These are phyloP conservation scores for Angomonas deanei DNA, from an alignment of 208 protist species.

Conservation along the genomic window DNA sequence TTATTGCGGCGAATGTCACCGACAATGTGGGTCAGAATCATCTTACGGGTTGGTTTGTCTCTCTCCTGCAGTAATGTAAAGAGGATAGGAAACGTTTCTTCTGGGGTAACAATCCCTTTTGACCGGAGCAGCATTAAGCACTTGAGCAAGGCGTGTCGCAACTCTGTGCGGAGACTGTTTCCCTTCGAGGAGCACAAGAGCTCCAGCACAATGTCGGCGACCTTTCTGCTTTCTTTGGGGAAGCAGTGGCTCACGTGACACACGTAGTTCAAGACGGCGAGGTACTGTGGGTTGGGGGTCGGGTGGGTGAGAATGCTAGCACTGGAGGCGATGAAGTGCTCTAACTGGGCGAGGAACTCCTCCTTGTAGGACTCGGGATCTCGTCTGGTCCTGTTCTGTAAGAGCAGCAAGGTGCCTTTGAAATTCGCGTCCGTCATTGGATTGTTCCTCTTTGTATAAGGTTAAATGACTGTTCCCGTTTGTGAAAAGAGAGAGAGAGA, in stretches of 20 bases:
- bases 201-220: conserved; percentile 81
- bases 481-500: conserved; percentile 4
- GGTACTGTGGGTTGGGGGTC: conserved; percentile 80
- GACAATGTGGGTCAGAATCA: conserved; percentile 92
- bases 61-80: conserved; percentile 94
- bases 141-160: conserved; percentile 88
- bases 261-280: conserved; percentile 78
- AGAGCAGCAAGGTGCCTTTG: conserved; percentile 86
- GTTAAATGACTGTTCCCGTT: conserved; percentile 7
- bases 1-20: conserved; percentile 94
- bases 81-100: conserved; percentile 90
- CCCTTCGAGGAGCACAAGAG: conserved; percentile 80
- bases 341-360: conserved; percentile 93
- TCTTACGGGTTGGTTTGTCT: conserved; percentile 90
- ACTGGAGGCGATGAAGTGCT: conserved; percentile 91
- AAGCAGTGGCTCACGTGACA: conserved; percentile 90
- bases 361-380: conserved; percentile 95
- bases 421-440: too few species aligned
- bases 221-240: conserved; percentile 70
- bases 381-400: conserved; percentile 94
- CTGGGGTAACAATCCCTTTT: conserved; percentile 81
- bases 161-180: conserved; percentile 62
- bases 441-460: conserved; percentile 1
- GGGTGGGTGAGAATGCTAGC: conserved; percentile 87
- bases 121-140: conserved; percentile 92